Conservation (phyloP, 495 filamentous ascomycete species). For the Penicillium silybi region DNA sequence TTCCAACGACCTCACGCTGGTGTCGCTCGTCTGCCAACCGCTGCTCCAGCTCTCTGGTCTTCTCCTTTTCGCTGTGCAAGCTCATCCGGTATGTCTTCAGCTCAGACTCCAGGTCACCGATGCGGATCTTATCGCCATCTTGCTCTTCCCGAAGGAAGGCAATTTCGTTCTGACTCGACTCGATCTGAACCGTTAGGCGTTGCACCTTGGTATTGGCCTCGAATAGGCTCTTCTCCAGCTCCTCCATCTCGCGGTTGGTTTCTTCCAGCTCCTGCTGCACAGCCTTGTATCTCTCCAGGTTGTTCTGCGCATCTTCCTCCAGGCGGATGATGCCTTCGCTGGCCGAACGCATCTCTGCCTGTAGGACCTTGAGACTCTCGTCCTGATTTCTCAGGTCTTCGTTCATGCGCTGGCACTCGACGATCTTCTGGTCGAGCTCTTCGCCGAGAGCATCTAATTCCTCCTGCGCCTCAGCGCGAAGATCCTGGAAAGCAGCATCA, state of each 20-base stretch:
- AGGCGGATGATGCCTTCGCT: constrained; percentile 79
- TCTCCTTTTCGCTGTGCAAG: constrained; percentile 77
- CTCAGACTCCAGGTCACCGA: constrained; percentile 82
- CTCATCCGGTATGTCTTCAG: constrained; percentile 68
- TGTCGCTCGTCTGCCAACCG: constrained; percentile 72
- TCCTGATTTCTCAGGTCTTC: constrained; percentile 49
- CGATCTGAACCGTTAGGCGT: constrained; percentile 81
- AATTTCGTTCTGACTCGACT: constrained; percentile 90
- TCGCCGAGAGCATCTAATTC: constrained; percentile 80
- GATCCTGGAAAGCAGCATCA: constrained; percentile 72
- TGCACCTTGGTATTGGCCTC: constrained; percentile 83
- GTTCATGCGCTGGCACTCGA: constrained; percentile 70
- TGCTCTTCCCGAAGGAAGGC: constrained; percentile 95
- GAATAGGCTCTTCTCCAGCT: constrained; percentile 67
- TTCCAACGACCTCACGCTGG: constrained; percentile 81
- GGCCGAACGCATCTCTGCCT: constrained; percentile 86
- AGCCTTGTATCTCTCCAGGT: constrained; percentile 63
- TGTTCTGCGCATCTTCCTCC: constrained; percentile 77
- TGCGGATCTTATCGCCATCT: constrained; percentile 96
- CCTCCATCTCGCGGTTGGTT: constrained; percentile 71
- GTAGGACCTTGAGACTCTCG: constrained; percentile 80
- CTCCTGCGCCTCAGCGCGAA: constrained; percentile 75
- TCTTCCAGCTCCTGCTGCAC: constrained; percentile 72
- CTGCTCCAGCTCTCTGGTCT: constrained; percentile 71
- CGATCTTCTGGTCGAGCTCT: constrained; percentile 66